These are phyloP conservation scores for Aspergillus sp. DNA, from an alignment of 2,329 filamentous ascomycete species.

Conservation along the genomic window DNA sequence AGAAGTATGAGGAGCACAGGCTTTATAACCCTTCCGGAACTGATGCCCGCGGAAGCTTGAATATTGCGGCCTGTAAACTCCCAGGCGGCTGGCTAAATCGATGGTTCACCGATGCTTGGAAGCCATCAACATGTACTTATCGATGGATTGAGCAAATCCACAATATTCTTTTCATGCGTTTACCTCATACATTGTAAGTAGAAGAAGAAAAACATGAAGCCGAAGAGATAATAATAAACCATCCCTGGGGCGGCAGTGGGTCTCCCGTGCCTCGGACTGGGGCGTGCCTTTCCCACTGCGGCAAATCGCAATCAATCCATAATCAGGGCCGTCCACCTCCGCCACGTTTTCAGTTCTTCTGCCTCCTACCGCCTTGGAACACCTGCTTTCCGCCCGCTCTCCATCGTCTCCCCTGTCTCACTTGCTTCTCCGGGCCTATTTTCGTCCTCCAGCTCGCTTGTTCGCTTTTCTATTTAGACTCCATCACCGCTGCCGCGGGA, in stretches of 20 bases:
- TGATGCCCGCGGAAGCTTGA: not conserved
- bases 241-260: slow-evolving; percentile 15
- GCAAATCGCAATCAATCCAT: slow-evolving; percentile 19
- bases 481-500: not conserved
- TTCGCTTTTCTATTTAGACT: not conserved
- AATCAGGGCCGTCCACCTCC: slow-evolving; percentile 18
- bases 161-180: not conserved
- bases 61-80: not conserved
- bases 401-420: not conserved
- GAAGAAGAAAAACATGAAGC: not conserved
- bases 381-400: not conserved
- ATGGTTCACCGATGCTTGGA: too few relatives aligned
- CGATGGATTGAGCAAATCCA: not conserved
- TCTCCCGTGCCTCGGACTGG: slow-evolving; percentile 15
- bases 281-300: slow-evolving; percentile 21
- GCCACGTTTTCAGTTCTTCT: slow-evolving; percentile 23
- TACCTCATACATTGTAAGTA: not conserved
- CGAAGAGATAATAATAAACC: not conserved
- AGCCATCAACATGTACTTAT: too few relatives aligned
- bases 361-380: slow-evolving; percentile 4
- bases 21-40: not conserved
- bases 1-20: not conserved
- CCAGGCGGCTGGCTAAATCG: too few relatives aligned
- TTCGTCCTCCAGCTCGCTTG: not conserved
- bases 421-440: not conserved